Base-by-base conservation (phyloP, 1,284 basidiomycete genomes). In the Phlebopus sp. region DNA sequence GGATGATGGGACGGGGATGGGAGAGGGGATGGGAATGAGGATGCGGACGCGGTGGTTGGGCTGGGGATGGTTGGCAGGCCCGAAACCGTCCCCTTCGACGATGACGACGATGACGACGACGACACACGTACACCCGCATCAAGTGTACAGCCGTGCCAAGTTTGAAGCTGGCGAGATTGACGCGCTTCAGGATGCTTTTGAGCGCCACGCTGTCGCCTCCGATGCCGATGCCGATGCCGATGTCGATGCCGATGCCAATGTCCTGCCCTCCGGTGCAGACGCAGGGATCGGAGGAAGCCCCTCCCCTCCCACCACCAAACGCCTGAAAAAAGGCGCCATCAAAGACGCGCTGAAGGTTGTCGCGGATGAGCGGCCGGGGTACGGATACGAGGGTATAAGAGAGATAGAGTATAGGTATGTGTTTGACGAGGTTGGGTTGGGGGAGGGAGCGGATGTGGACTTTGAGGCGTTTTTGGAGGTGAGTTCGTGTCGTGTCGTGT, bases 401-500 rank as follows among this genome's bases (percentile, higher is more conserved):
- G 60, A 66, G 46, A 80, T 85, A 59, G 81, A 88, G 32, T 78
- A 84, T 43, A 78, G 84, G 25, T 83, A 84, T 57, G 87, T 92
- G 19, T 70, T 92, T 35, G 76, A 81, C 49, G 89, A 92, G 66
- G 84, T 86, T 44, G 89, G 87, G 38, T 80, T 88, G 62, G 70
- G 72, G 46, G 67, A 66, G 31, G 72, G 74, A 57, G 66, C 69
- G 34, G 76, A 76, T 18, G 66, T 92, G 38, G 81, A 83, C 54
- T 82, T 89, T 59, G 83, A 92, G 58, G 85, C 88, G 62, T 92
- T 92, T 62, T 72, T 92, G 38, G 89, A 92, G 78, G 85, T 89
- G 54, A 21, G 77, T 70, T 35, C 36, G 4, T 47, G 39, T 44
- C n/a, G n/a, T n/a, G n/a, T n/a, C n/a, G n/a, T n/a, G n/a, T n/a